Base-by-base conservation (phyloP, 2,329 filamentous ascomycete species). In the Arthroderma sp. region DNA sequence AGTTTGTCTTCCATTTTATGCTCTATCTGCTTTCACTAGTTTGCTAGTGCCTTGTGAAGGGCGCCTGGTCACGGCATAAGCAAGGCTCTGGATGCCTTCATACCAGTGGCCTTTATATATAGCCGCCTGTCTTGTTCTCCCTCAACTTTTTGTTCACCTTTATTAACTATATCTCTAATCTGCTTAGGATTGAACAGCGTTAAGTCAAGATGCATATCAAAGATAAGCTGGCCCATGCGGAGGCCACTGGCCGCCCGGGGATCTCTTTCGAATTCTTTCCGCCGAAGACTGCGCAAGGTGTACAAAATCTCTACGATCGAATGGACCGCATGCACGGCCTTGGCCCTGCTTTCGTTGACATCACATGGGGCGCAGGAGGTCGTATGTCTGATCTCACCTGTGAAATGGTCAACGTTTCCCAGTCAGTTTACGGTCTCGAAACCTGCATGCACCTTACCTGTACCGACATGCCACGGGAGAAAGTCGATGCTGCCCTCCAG, bases 181-280 rank as follows among this genome's bases (percentile, higher is more conserved):
- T 22, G 15, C 15, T 22, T 22, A 22, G 8, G 32, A 38, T 27
- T 38, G 9, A 29, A 28, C 32, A 45, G 30, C 30, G 29, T 41
- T 51, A 50, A 28, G 11, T 52, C 74, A 81, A 62, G 53, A 96
- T 98, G 89, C 91, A 96, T 69, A 89, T 98, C 74, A 85, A 82
- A 55, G 80, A 91, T 57, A 95, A 95, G 74, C 75, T 98, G 58
- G 73, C 77, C 55, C 83, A 89, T 56, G 81, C 88, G 66, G 79
- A 87, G 67, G 75, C 77, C 68, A 78, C 81, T 58, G 79, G 80
- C 62, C 77, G 83, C 58, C 83, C 88, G 47, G 91, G 87, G 61
- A 95, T 95, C 73, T 98, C 91, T 48, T 98, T 98, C 71, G 91
- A 98, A 66, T 98, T 94, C 74, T 98, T 98, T 68, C 91, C 91